Evolutionary conservation across 768 basidiomycete genomes (phyloP), one percentile per base, ranked within the genome.

Genomic region (Xerocomellus amylosporus): DNA sequence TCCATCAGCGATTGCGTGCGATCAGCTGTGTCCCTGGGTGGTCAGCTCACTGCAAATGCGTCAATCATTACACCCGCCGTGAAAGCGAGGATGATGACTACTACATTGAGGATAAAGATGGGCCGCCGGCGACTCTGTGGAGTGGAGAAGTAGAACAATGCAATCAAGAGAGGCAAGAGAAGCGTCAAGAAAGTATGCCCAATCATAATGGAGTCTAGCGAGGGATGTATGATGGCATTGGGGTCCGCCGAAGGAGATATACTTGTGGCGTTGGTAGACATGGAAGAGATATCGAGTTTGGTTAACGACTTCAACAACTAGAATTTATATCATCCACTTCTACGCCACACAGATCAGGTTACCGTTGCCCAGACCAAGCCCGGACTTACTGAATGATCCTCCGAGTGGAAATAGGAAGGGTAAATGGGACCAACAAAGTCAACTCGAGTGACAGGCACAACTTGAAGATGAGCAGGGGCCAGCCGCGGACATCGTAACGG

Each of bases 131-230:
- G 64, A 19, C 66, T 58, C 33, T 58, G 51, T 0, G 60, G 54
- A 4, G 62, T 70, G 7, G 70, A 72, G 26, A 63, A 71, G 49
- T 68, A 66, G 51, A 71, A 66, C 36, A 71, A 30, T 13, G 70
- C 69, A 9, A 66, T 55, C 9, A 70, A 43, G 54, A 71, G 70
- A 33, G 69, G 64, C 2, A 71, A n/a, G 5, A 70, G 67, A 13
- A 73, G 60, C 4, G 66, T 60, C 31, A 67, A 49, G 49, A 74
- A 69, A 0, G 69, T 64, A 36, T 71, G 67, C 1, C 61, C 61
- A 28, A 73, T 64, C 56, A 73, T 60, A 31, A 72, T 40, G 22
- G 63, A 54, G 22, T 59, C 59, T 7, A 71, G 20, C 7, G 63
- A 58, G 24, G 64, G 62, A 9, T 59, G 58, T 38, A 68, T 58